Conservation (phyloP, 441 rosid genomes). For the Hypseocharis bilobata region DNA sequence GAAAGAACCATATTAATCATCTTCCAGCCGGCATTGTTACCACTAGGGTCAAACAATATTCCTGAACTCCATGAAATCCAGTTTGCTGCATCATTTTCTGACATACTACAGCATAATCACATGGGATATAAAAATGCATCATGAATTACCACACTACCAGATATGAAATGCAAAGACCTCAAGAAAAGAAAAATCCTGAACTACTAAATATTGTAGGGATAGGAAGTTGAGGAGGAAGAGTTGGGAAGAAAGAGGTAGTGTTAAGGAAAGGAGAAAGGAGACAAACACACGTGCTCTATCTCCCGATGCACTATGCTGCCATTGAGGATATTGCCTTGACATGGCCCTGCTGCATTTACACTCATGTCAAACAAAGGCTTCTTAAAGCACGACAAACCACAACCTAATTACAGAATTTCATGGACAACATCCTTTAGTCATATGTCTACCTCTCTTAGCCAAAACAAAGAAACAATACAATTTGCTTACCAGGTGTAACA, state of each 20-base stretch:
- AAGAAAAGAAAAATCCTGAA: slow-evolving; percentile 28
- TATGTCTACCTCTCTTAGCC: slow-evolving; percentile 31
- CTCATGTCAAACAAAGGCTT: slow-evolving; percentile 71
- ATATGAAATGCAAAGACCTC: slow-evolving; percentile 24
- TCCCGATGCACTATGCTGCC: slow-evolving; percentile 98
- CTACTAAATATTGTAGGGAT: slow-evolving; percentile 37
- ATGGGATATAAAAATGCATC: slow-evolving; percentile 17
- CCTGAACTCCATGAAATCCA: background rate
- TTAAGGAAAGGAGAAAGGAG: slow-evolving; percentile 96
- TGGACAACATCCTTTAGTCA: slow-evolving; percentile 27
- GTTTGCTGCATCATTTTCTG: background rate
- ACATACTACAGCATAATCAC: slow-evolving; percentile 1
- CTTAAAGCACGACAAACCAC: slow-evolving; percentile 55
- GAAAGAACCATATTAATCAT: background rate
- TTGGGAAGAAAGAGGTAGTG: slow-evolving; percentile 81
- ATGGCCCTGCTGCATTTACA: slow-evolving; percentile 98
- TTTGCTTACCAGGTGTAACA: slow-evolving; percentile 77
- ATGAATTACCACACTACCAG: slow-evolving; percentile 9
- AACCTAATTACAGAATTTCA: slow-evolving; percentile 57
- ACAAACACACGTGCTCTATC: slow-evolving; percentile 99
- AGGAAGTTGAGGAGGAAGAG: slow-evolving; percentile 71
- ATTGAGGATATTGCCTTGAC: slow-evolving; percentile 94
- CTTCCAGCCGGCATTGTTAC: background rate
- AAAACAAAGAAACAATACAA: slow-evolving; percentile 22
- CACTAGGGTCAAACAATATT: background rate